These are phyloP conservation scores for Thraustotheca clavata DNA, from an alignment of 352 stramenopile species.

Conservation along the genomic window DNA sequence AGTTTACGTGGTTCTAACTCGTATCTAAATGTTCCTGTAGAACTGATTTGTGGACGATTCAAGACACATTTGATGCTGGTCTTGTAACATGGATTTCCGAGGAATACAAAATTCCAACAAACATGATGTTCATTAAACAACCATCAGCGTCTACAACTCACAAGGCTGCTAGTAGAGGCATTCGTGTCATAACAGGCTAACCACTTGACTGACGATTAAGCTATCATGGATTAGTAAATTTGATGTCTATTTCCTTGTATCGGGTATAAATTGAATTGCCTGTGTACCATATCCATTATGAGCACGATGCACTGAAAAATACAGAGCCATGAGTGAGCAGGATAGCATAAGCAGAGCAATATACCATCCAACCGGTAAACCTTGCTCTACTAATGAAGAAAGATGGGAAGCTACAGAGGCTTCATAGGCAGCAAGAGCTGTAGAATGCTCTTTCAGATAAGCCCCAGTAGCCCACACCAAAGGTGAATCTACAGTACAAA, in stretches of 20 bases:
- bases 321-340: not conserved
- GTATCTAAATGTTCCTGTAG: too few relatives aligned
- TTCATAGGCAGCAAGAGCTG: not conserved
- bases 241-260: too few relatives aligned
- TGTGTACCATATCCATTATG: not conserved
- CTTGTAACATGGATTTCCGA: slow-evolving; percentile 78
- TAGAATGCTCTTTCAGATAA: not conserved
- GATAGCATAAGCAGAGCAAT: slow-evolving; percentile 11
- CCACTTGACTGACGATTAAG: too few relatives aligned
- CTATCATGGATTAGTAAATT: too few relatives aligned
- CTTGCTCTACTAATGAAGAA: slow-evolving; percentile 1
- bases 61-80: slow-evolving; percentile 52
- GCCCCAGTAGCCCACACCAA: not conserved
- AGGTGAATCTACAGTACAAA: not conserved
- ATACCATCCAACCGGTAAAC: slow-evolving; percentile 7
- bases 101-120: slow-evolving; percentile 65
- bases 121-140: slow-evolving; percentile 93
- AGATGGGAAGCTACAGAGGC: slow-evolving; percentile 1
- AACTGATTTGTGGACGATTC: slow-evolving; percentile 48
- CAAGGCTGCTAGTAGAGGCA: slow-evolving; percentile 73
- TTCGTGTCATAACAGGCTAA: slow-evolving; percentile 82
- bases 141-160: slow-evolving; percentile 83
- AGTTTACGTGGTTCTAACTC: too few relatives aligned
- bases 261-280: too few relatives aligned
- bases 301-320: not conserved